Percentiles rank a stretch among this genome's conserved stretches.
phyloP scores from a whole-genome alignment of 2,329 filamentous ascomycete species.

The Alternaria sp. region DNA sequence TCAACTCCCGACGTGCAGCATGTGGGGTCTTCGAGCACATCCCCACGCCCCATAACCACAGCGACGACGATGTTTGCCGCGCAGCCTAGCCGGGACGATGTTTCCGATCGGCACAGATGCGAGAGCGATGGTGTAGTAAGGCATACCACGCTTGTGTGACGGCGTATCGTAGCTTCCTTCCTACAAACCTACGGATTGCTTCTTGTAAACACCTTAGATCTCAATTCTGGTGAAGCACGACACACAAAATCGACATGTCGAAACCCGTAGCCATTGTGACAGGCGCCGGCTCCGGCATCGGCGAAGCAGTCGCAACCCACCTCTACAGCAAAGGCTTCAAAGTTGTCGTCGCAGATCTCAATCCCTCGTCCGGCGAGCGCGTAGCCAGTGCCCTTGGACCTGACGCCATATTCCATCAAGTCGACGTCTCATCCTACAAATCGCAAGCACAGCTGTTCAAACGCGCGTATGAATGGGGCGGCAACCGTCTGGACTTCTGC shows the following conservation, averaged over 20 bases:
- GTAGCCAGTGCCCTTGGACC: constrained; percentile 39
- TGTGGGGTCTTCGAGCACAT: constrained; percentile 15
- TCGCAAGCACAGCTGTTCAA: constrained; percentile 50
- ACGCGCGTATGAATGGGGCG: constrained; percentile 51
- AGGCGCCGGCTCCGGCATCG: constrained; percentile 55
- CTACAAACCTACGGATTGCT: not conserved
- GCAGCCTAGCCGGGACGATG: not conserved
- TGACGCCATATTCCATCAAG: constrained; percentile 45
- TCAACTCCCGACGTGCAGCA: constrained; percentile 3
- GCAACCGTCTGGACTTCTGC: constrained; percentile 51
- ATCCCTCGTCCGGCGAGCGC: constrained; percentile 34
- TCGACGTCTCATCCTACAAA: constrained; percentile 51
- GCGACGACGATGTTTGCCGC: not conserved
- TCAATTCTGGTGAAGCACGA: not conserved
- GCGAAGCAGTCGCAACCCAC: constrained; percentile 52
- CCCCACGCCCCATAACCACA: constrained; percentile 5
- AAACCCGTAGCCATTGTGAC: constrained; percentile 55
- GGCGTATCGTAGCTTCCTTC: not conserved
- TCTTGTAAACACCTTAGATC: not conserved
- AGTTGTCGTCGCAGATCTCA: constrained; percentile 56
- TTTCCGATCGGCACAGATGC: not conserved
- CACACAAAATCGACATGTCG: constrained; percentile 31
- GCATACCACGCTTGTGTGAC: not conserved
- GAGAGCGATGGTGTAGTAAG: not conserved
- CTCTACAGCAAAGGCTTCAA: constrained; percentile 48